These are phyloP conservation scores for Alternaria sp. DNA, from an alignment of 2,329 filamentous ascomycete species.

Conservation along the genomic window DNA sequence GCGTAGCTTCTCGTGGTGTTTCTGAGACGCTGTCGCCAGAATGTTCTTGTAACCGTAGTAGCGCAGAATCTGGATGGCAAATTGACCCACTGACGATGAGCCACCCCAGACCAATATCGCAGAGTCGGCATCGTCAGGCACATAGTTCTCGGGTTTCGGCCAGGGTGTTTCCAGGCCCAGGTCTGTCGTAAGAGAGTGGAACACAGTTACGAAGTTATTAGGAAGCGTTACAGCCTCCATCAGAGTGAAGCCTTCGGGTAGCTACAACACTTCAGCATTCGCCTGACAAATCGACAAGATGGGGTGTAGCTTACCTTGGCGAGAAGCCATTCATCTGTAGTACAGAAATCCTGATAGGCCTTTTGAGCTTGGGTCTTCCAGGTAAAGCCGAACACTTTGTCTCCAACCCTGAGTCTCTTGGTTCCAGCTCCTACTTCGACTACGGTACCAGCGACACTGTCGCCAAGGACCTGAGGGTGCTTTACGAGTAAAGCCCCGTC, in stretches of 20 bases:
- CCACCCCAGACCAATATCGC: conserved; percentile 55
- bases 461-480: conserved; percentile 60
- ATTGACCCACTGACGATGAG: conserved; percentile 52
- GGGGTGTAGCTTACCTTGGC: conserved; percentile 21
- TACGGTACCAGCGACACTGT: conserved; percentile 60
- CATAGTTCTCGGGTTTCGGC: conserved; percentile 57
- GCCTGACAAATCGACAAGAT: rapidly evolving
- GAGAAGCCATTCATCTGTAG: conserved; percentile 57
- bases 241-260: conserved; percentile 53
- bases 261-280: conserved; percentile 25
- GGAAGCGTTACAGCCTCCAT: conserved; percentile 61
- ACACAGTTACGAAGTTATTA: conserved; percentile 64
- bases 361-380: conserved; percentile 58
- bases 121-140: conserved; percentile 38
- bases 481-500: conserved; percentile 64
- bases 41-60: conserved; percentile 51
- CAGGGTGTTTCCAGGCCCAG: conserved; percentile 63
- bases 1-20: conserved; percentile 49
- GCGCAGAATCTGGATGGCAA: conserved; percentile 52
- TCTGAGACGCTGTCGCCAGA: conserved; percentile 46
- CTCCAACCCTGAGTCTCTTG: conserved; percentile 58
- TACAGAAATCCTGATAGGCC: conserved; percentile 63
- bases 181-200: conserved; percentile 61
- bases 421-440: conserved; percentile 57
- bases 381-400: conserved; percentile 64